These are phyloP conservation scores for Gyromitra esculenta DNA, from an alignment of 2,329 filamentous ascomycete species.

Conservation along the genomic window DNA sequence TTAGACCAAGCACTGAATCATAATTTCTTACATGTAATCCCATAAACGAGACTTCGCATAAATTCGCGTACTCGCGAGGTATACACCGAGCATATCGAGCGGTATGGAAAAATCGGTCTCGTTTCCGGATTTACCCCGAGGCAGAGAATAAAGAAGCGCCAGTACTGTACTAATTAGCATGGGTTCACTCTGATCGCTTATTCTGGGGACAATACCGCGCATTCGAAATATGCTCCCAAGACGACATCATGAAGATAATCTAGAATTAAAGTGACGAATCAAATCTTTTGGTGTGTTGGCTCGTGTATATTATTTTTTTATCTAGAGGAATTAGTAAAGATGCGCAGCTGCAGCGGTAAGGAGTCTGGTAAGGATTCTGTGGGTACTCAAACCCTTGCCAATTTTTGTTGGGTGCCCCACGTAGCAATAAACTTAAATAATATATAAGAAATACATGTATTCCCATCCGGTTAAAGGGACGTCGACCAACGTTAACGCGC, in stretches of 20 bases:
- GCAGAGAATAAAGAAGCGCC: not conserved
- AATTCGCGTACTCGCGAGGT: conserved; percentile 9
- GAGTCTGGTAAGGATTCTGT: not conserved
- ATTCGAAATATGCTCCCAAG: not conserved
- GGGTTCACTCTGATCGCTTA: conserved; percentile 11
- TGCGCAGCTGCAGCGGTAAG: not conserved
- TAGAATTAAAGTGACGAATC: not conserved
- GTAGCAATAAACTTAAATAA: not conserved
- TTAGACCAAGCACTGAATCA: not conserved
- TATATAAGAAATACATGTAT: not conserved
- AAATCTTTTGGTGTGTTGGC: not conserved
- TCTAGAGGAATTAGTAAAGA: too few relatives aligned
- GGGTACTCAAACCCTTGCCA: not conserved
- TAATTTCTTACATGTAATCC: not conserved
- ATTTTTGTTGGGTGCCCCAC: too few relatives aligned
- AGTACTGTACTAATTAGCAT: conserved; percentile 2
- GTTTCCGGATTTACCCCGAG: conserved; percentile 38
- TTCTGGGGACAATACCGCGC: not conserved
- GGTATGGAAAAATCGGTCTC: conserved; percentile 24
- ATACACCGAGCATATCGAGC: conserved; percentile 17
- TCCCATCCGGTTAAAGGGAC: conserved; percentile 14
- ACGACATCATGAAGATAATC: not conserved
- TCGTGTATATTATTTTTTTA: not conserved
- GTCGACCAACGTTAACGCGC: not conserved
- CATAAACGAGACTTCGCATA: not conserved